Evolutionary conservation across 176 grass and related monocot species (phyloP), one percentile per base, ranked within the genome.

Genomic region (Oropetium thomaeum): DNA sequence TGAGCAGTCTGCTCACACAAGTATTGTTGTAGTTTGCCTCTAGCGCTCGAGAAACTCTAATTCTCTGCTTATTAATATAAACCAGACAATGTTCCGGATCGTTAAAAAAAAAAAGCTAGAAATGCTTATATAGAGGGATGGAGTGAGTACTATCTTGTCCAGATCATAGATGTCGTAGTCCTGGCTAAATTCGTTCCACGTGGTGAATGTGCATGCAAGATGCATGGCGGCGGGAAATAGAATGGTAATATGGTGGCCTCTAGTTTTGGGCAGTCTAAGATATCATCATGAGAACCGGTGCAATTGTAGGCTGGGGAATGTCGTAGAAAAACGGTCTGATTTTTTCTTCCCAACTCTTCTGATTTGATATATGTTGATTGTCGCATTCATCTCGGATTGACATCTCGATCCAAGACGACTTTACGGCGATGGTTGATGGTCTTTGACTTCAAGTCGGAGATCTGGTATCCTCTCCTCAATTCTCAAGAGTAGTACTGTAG

Each of bases 161-260:
- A 26, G 11, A 54, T n/a, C n/a, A n/a, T 55, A 23, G 53, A 57
- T 23, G 9, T 57, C 53, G 22, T 23, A 9, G 4, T 57, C 53
- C 5, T 13, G 60, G 19, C 44, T 45, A 44, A 29, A 28, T 39
- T 17, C 17, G 55, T 34, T 63, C 34, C n/a, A n/a, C n/a, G 82
- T 71, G 55, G 53, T 33, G 32, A 69, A 53, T 80, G 52, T 61
- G 52, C 7, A 27, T 31, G 20, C 35, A n/a, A n/a, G n/a, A n/a
- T 20, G 48, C n/a, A n/a, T 13, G 34, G 65, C 58, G 40, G 49
- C 43, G 58, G 28, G 27, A 58, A 84, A n/a, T n/a, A n/a, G n/a
- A n/a, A n/a, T n/a, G n/a, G n/a, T n/a, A n/a, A n/a, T n/a, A n/a
- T 68, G 40, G 17, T 75, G 32, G 83, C 10, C 19, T 53, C 28